Evolutionary conservation across 2,329 filamentous ascomycete species (phyloP).

Genomic region (Nemania diffusa): DNA sequence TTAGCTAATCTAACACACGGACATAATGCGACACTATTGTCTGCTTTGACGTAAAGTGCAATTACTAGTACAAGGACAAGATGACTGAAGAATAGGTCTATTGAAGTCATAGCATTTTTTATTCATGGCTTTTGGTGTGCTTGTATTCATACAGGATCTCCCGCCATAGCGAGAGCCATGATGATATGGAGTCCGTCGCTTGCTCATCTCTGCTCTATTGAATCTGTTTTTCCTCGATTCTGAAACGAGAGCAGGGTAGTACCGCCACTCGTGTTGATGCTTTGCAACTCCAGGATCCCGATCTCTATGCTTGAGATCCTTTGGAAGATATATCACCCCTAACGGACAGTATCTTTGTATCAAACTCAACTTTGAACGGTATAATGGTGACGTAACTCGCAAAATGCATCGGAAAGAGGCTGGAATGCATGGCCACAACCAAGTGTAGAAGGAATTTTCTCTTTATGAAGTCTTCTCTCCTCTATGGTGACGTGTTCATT

Average conservation of each 20-base stretch:
- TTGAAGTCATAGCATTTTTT: conserved; percentile 21
- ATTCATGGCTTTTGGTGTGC: conserved; percentile 53
- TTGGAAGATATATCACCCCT: conserved; percentile 32
- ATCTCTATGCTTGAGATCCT: conserved; percentile 39
- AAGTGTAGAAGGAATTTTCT: conserved; percentile 39
- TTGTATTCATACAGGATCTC: conserved; percentile 32
- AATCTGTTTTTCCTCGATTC: conserved; percentile 27
- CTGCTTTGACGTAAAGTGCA: not conserved
- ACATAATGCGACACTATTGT: too few relatives aligned
- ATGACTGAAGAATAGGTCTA: conserved; percentile 1
- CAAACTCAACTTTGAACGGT: conserved; percentile 38
- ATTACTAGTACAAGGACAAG: conserved; percentile 4
- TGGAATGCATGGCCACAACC: conserved; percentile 41
- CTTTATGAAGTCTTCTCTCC: conserved; percentile 51
- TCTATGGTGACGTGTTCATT: conserved; percentile 74
- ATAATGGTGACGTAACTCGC: conserved; percentile 37
- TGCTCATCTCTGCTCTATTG: conserved; percentile 30
- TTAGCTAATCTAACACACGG: not conserved
- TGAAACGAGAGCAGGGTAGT: conserved; percentile 4
- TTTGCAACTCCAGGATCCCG: conserved; percentile 21
- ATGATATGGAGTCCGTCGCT: conserved; percentile 8
- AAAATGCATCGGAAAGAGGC: conserved; percentile 41
- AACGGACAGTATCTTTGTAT: conserved; percentile 35
- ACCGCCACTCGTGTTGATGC: conserved; percentile 18
- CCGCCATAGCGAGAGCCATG: conserved; percentile 6